Percentiles rank a stretch among this genome's conserved stretches.
These are phyloP conservation scores for Rusavskia elegans DNA, from an alignment of 495 filamentous ascomycete species.

Conservation along the genomic window DNA sequence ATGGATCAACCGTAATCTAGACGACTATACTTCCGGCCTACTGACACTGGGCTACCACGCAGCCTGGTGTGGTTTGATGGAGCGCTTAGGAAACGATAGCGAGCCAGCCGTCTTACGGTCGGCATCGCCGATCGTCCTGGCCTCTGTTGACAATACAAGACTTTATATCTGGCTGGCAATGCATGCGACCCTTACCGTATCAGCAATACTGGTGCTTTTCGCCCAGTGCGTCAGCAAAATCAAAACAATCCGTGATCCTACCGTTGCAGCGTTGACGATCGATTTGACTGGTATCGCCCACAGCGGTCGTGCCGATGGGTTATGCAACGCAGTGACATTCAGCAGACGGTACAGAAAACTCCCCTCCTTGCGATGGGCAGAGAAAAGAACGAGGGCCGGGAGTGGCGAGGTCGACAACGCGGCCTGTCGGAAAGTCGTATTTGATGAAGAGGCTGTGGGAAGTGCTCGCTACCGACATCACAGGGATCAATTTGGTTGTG, in stretches of 20 bases:
- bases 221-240: not conserved
- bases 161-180: not conserved
- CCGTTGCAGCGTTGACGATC: not conserved
- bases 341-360: not conserved
- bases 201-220: not conserved
- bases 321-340: not conserved
- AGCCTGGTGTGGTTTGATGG: not conserved
- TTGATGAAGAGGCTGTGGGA: no score
- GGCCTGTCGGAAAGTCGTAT: no score
- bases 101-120: not conserved
- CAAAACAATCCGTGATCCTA: not conserved
- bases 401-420: no score
- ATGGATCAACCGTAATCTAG: not conserved
- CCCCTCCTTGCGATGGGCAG: not conserved
- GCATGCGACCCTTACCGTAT: not conserved
- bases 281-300: not conserved
- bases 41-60: constrained; percentile 1
- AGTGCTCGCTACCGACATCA: no score
- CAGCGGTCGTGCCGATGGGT: not conserved
- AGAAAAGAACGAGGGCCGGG: no score
- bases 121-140: not conserved
- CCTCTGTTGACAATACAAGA: not conserved
- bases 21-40: not conserved
- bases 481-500: no score
- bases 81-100: not conserved